These are phyloP conservation scores for Chalciporus chontae DNA, from an alignment of 768 basidiomycete species.

Conservation along the genomic window DNA sequence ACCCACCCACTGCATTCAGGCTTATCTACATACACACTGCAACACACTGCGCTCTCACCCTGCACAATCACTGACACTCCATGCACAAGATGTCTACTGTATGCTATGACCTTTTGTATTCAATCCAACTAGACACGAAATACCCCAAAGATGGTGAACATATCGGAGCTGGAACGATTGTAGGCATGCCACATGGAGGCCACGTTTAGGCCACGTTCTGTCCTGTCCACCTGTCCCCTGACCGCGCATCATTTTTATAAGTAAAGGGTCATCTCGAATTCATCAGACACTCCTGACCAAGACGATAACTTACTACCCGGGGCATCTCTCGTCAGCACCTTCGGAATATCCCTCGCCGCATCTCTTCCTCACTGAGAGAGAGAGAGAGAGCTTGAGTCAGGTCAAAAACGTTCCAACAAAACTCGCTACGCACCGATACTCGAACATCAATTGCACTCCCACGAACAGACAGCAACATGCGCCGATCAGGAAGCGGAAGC, in stretches of 20 bases:
- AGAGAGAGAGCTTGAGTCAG: too few relatives aligned
- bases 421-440: constrained; percentile 67
- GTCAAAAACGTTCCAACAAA: background rate
- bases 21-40: background rate
- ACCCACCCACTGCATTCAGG: background rate
- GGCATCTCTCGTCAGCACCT: constrained; percentile 36
- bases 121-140: too few relatives aligned
- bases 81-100: background rate
- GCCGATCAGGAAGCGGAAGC: constrained; percentile 58
- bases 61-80: background rate
- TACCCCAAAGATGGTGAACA: too few relatives aligned
- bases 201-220: too few relatives aligned
- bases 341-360: constrained; percentile 56
- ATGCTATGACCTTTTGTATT: background rate
- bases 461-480: constrained; percentile 70
- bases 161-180: too few relatives aligned
- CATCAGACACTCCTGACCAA: background rate
- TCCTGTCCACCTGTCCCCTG: too few relatives aligned
- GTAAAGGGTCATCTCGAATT: too few relatives aligned
- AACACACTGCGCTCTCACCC: background rate
- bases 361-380: constrained; percentile 63
- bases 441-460: constrained; percentile 90
- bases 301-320: background rate
- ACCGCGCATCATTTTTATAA: too few relatives aligned
- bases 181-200: too few relatives aligned